phyloP scores from a whole-genome alignment of 2,329 filamentous ascomycete genomes.

The Botrytis galanthina region DNA sequence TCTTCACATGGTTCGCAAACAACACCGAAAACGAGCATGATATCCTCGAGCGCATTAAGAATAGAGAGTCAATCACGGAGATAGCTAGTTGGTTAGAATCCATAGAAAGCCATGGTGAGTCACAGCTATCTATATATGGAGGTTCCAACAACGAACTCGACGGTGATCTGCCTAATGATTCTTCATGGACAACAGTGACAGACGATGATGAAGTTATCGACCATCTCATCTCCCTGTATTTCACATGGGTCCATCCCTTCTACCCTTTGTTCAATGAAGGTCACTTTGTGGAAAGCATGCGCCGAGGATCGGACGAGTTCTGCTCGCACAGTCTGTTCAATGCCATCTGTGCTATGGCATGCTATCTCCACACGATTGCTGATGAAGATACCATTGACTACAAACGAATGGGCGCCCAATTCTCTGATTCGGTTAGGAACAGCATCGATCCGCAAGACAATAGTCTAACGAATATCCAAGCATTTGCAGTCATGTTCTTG shows the following conservation, averaged over 20 bases:
- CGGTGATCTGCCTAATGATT: constrained; percentile 14
- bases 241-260: constrained; percentile 40
- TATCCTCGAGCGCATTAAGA: constrained; percentile 36
- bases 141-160: constrained; percentile 34
- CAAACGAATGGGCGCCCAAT: constrained; percentile 31
- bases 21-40: constrained; percentile 35
- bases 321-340: constrained; percentile 38
- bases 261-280: constrained; percentile 38
- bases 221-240: constrained; percentile 39
- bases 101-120: constrained; percentile 31
- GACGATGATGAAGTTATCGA: constrained; percentile 31
- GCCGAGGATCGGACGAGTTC: constrained; percentile 26
- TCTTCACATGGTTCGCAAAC: constrained; percentile 33
- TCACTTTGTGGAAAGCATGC: constrained; percentile 35
- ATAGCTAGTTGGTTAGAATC: constrained; percentile 36
- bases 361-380: constrained; percentile 32
- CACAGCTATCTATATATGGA: constrained; percentile 26
- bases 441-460: constrained; percentile 31
- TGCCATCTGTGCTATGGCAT: constrained; percentile 39
- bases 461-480: constrained; percentile 35
- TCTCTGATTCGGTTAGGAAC: constrained; percentile 32
- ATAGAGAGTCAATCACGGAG: constrained; percentile 34
- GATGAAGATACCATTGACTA: constrained; percentile 32
- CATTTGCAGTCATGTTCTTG: constrained; percentile 38
- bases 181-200: constrained; percentile 36